phyloP scores from a whole-genome alignment of 495 filamentous ascomycete genomes.

The Talaromyces stipitatus region DNA sequence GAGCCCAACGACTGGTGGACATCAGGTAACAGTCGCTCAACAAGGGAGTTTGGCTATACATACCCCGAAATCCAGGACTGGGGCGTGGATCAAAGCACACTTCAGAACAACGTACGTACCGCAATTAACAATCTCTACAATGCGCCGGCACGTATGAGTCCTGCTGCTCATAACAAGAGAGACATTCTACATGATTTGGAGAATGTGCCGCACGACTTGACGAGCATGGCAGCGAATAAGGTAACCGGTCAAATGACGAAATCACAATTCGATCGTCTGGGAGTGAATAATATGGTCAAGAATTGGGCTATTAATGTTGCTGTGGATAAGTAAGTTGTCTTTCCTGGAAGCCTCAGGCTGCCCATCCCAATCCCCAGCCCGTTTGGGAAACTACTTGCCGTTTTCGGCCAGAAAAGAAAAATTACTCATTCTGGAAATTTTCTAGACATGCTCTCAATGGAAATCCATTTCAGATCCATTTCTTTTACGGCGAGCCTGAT shows the following conservation, averaged over 20 bases:
- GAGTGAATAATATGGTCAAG: slow-evolving; percentile 7
- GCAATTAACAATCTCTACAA: slow-evolving; percentile 28
- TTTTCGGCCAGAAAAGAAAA: not conserved
- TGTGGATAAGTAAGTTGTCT: slow-evolving; percentile 2
- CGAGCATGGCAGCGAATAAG: not conserved
- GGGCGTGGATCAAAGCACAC: slow-evolving; percentile 13
- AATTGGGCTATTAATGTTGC: slow-evolving; percentile 8
- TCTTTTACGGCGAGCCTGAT: slow-evolving; percentile 7
- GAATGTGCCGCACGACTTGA: not conserved
- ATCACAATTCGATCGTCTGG: not conserved
- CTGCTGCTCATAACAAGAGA: not conserved
- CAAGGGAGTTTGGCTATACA: slow-evolving; percentile 35
- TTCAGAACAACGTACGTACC: slow-evolving; percentile 19
- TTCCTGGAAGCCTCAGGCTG: not conserved
- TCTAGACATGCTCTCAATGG: slow-evolving; percentile 3
- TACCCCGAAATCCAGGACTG: slow-evolving; percentile 41
- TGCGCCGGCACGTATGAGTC: not conserved
- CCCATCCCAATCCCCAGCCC: not conserved
- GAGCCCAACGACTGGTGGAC: slow-evolving; percentile 22
- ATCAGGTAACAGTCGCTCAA: slow-evolving; percentile 17
- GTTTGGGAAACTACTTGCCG: not conserved
- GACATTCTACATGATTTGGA: not conserved
- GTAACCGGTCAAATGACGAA: slow-evolving; percentile 1
- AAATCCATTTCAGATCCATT: slow-evolving; percentile 8
- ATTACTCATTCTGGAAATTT: slow-evolving; percentile 4